Percentiles rank a stretch among this genome's conserved stretches.
Evolutionary conservation across 345 rosid genomes (phyloP).

Genomic region (Rhodamnia rubescens): DNA sequence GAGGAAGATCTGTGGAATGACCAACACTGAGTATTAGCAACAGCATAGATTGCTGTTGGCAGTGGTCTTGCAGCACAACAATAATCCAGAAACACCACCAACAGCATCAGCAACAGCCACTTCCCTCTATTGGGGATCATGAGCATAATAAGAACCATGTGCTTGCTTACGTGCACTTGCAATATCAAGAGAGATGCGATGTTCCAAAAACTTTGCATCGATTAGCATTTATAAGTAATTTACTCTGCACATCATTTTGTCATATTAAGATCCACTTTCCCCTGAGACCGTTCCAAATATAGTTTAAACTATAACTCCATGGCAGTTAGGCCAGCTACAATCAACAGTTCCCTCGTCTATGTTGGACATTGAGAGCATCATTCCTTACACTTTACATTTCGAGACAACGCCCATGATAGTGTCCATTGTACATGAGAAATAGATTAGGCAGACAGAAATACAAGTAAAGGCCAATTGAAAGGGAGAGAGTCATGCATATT

Average conservation of each 20-base stretch:
- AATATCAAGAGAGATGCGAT: neutral
- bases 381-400: neutral
- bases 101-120: neutral
- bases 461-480: neutral
- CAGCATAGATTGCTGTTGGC: neutral
- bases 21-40: neutral
- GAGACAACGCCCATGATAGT: neutral
- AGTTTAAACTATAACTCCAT: neutral
- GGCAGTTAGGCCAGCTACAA: neutral
- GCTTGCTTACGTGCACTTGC: neutral
- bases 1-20: slow-evolving; percentile 59
- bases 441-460: neutral
- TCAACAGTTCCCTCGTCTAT: neutral
- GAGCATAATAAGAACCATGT: neutral
- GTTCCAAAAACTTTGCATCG: neutral
- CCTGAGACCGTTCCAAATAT: neutral
- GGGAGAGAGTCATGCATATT: neutral
- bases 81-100: neutral
- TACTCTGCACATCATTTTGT: neutral
- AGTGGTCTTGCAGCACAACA: neutral
- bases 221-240: neutral
- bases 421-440: neutral
- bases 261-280: neutral
- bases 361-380: neutral
- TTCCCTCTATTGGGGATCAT: neutral